These are phyloP conservation scores for Melanomma pulvis-pyrius DNA, from an alignment of 495 filamentous ascomycete species.

Conservation along the genomic window DNA sequence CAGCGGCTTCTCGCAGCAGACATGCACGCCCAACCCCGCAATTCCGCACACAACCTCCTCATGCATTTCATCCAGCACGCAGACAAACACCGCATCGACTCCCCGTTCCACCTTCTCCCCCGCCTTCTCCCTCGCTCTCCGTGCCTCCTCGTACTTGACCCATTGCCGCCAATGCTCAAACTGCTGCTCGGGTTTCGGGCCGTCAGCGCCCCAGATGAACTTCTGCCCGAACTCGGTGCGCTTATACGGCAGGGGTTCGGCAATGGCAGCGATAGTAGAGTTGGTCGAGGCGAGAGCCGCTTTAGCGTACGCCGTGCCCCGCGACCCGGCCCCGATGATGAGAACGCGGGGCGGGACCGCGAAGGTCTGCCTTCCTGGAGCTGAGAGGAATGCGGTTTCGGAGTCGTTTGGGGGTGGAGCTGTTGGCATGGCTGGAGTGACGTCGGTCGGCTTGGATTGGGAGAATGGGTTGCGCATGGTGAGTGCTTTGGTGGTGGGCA, in stretches of 20 bases:
- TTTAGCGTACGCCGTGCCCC: conserved; percentile 73
- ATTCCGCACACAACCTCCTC: conserved; percentile 73
- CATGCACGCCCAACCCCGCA: conserved; percentile 65
- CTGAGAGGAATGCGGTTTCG: conserved; percentile 7
- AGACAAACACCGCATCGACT: conserved; percentile 84
- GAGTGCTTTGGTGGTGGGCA: background rate
- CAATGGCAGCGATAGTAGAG: conserved; percentile 61
- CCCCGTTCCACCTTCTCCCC: conserved; percentile 31
- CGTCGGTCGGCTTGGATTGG: conserved; percentile 3
- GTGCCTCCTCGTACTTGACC: conserved; percentile 61
- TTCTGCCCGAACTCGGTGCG: conserved; percentile 65
- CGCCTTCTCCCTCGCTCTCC: conserved; percentile 47
- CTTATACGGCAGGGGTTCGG: conserved; percentile 80
- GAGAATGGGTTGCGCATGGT: conserved; percentile 20
- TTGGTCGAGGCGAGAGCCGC: conserved; percentile 44
- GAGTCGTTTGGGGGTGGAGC: background rate
- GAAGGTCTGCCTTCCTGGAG: conserved; percentile 18
- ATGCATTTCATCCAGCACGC: conserved; percentile 87
- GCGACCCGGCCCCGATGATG: conserved; percentile 85
- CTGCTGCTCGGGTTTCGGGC: conserved; percentile 57
- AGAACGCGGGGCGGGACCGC: conserved; percentile 54
- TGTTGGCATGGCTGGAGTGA: background rate
- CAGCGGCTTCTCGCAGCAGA: conserved; percentile 95
- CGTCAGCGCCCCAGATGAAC: conserved; percentile 64
- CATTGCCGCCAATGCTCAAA: conserved; percentile 79